Evolutionary conservation across 371 early-diverging fungal species (phyloP).

Genomic region (Zancudomyces culisetae): DNA sequence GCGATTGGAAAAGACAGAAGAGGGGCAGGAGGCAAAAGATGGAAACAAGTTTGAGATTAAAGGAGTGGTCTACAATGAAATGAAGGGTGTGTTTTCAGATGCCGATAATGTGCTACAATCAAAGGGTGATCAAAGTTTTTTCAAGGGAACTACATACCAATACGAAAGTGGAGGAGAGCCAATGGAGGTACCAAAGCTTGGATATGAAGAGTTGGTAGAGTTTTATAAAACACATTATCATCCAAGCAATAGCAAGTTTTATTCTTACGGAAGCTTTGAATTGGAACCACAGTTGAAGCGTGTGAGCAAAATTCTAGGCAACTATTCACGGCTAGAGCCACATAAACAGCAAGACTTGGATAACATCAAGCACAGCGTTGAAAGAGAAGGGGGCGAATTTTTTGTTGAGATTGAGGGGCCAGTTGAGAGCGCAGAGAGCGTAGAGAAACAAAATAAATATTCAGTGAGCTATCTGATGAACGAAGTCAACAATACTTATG

Average conservation of each 20-base stretch:
- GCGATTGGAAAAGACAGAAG: constrained; percentile 65
- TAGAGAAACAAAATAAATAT: constrained; percentile 45
- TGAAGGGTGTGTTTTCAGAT: constrained; percentile 77
- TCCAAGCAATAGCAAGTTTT: constrained; percentile 75
- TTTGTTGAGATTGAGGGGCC: constrained; percentile 20
- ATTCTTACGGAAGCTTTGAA: constrained; percentile 73
- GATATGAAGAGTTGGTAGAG: constrained; percentile 53
- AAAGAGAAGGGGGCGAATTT: constrained; percentile 29
- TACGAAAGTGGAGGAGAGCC: constrained; percentile 86
- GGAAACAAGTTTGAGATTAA: constrained; percentile 48
- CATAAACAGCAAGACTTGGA: constrained; percentile 6
- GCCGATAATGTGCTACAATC: constrained; percentile 53
- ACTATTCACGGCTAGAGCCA: constrained; percentile 14
- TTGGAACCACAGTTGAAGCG: constrained; percentile 49
- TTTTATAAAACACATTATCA: constrained; percentile 77
- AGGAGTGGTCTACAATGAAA: constrained; percentile 93
- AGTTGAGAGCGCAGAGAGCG: constrained; percentile 11
- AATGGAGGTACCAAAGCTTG: constrained; percentile 61
- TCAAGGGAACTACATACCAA: constrained; percentile 62
- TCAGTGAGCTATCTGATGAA: constrained; percentile 63
- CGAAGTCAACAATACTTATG: constrained; percentile 46
- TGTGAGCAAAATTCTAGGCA: constrained; percentile 35
- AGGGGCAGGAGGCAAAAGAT: constrained; percentile 26
- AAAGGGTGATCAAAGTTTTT: constrained; percentile 63
- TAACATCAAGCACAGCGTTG: constrained; percentile 18